phyloP scores from a whole-genome alignment of 176 grass and related monocot genomes.

The Metroxylon sagu region DNA sequence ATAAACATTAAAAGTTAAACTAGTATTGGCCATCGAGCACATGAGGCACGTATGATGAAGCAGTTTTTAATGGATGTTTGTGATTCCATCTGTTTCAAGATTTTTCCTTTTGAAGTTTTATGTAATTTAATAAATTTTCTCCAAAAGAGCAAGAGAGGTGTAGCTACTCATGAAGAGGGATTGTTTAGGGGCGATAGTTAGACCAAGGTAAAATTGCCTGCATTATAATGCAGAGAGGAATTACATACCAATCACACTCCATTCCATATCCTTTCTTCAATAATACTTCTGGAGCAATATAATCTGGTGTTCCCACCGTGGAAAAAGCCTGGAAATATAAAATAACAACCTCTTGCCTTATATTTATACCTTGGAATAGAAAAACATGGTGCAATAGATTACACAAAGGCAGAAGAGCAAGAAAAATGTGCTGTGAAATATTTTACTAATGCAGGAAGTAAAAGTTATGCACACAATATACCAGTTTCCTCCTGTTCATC shows the following conservation, averaged over 20 bases:
- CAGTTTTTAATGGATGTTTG: no score
- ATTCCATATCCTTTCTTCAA: slow-evolving; percentile 70
- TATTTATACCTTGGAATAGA: slow-evolving; percentile 6
- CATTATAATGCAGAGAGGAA: neutral
- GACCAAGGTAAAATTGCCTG: no score
- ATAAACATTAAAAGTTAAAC: no score
- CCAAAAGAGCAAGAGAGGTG: slow-evolving; percentile 6
- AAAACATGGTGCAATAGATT: slow-evolving; percentile 3
- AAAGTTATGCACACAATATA: slow-evolving; percentile 9
- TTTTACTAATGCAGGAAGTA: no score
- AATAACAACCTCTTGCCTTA: slow-evolving; percentile 6
- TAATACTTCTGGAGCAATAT: slow-evolving; percentile 77
- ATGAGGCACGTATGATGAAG: no score
- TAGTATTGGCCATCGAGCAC: no score
- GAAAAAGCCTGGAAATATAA: slow-evolving; percentile 56
- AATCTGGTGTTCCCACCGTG: slow-evolving; percentile 74
- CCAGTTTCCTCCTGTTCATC: slow-evolving; percentile 18
- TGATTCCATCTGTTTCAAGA: no score
- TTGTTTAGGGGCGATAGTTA: no score
- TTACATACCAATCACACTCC: slow-evolving; percentile 65
- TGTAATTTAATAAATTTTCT: neutral
- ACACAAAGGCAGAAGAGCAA: neutral
- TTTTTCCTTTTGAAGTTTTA: no score
- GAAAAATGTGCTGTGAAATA: no score
- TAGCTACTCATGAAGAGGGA: no score